Conservation (phyloP, 1,139 yeast species). For the Yamadazyma pseudoaaseri region DNA sequence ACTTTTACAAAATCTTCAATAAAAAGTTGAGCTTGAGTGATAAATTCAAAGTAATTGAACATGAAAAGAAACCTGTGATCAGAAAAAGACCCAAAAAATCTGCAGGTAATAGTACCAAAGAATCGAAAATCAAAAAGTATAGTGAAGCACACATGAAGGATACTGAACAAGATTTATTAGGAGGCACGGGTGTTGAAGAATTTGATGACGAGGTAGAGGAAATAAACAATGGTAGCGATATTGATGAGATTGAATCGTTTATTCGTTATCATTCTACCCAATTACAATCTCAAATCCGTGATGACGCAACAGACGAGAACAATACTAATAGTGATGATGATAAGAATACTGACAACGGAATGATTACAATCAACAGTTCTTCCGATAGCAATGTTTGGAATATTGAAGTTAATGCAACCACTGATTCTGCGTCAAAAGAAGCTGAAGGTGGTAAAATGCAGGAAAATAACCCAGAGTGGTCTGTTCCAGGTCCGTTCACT, state of each 20-base stretch:
- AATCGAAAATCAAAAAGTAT: not conserved
- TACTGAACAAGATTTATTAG: slow-evolving; percentile 4
- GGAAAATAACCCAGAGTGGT: too few relatives aligned
- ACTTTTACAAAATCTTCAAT: slow-evolving; percentile 4
- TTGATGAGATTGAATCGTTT: slow-evolving; percentile 32
- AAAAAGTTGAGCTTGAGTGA: slow-evolving; percentile 3
- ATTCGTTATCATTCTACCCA: slow-evolving; percentile 28
- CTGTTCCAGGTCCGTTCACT: too few relatives aligned
- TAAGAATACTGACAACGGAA: too few relatives aligned
- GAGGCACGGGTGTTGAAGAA: slow-evolving; percentile 8
- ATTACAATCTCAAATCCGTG: slow-evolving; percentile 14
- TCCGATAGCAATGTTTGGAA: slow-evolving; percentile 3
- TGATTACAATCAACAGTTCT: too few relatives aligned
- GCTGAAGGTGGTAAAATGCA: not conserved
- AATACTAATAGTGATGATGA: too few relatives aligned
- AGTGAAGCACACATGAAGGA: slow-evolving; percentile 4
- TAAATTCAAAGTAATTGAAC: slow-evolving; percentile 3
- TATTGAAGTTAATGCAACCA: slow-evolving; percentile 8
- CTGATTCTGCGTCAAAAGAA: slow-evolving; percentile 1
- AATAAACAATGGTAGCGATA: slow-evolving; percentile 1
- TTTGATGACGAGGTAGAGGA: slow-evolving; percentile 5
- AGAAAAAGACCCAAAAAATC: not conserved
- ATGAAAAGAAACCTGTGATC: not conserved
- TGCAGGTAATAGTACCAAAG: not conserved
- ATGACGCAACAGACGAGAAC: slow-evolving; percentile 1